phyloP scores from a whole-genome alignment of 2,329 filamentous ascomycete genomes.

The Alternaria postmessia region DNA sequence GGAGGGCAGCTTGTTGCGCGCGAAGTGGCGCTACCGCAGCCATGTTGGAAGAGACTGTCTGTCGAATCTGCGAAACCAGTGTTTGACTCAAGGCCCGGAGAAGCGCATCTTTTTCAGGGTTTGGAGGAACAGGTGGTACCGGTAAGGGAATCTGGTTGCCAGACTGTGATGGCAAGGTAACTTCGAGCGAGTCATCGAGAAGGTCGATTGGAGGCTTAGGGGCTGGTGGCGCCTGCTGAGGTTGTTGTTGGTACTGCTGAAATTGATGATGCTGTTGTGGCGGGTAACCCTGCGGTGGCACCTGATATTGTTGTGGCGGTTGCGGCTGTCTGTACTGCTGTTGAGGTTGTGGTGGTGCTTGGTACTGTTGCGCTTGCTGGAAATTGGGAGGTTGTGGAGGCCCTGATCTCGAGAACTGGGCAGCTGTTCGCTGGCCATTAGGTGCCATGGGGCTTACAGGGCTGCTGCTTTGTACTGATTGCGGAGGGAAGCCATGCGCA shows the following conservation, averaged over 20 bases:
- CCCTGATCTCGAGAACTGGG: conserved; percentile 32
- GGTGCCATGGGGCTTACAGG: conserved; percentile 50
- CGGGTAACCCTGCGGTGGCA: conserved; percentile 18
- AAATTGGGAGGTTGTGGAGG: conserved; percentile 26
- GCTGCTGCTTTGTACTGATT: conserved; percentile 40
- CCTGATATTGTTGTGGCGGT: conserved; percentile 22
- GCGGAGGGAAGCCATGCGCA: conserved; percentile 32
- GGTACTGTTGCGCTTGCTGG: conserved; percentile 27
- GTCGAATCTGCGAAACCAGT: conserved; percentile 73
- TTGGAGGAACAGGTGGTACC: conserved; percentile 89
- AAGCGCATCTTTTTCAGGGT: conserved; percentile 92
- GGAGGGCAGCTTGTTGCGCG: conserved; percentile 81
- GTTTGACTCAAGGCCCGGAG: conserved; percentile 77
- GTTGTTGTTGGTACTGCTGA: conserved; percentile 27
- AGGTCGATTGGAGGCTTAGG: conserved; percentile 57
- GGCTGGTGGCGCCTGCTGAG: conserved; percentile 39
- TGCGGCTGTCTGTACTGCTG: conserved; percentile 22
- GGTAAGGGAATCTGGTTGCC: conserved; percentile 62
- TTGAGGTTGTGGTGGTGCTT: conserved; percentile 21
- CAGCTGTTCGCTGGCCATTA: conserved; percentile 31
- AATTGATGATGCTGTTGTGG: conserved; percentile 29
- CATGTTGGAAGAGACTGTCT: conserved; percentile 74
- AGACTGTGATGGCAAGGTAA: conserved; percentile 61
- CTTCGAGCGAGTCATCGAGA: conserved; percentile 69
- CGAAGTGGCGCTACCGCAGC: conserved; percentile 77